A percentile compares a stretch with the other conserved stretches of the same genome.
Conservation (phyloP, 352 stramenopile genomes). For the Phytophthora pseudosyringae region DNA sequence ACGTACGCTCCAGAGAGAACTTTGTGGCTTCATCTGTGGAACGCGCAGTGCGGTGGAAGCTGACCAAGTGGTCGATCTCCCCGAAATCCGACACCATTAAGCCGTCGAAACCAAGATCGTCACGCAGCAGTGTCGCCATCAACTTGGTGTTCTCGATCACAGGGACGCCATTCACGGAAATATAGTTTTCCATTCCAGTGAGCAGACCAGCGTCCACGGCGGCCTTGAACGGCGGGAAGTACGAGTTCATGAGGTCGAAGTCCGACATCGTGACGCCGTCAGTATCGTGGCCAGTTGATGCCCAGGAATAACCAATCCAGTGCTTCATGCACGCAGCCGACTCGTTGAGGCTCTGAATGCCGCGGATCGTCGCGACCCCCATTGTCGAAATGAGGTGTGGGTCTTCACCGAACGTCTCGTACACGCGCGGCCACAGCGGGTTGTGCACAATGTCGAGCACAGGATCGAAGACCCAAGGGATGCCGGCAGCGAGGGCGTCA, state of each 20-base stretch:
- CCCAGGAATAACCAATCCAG: conserved; percentile 13
- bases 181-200: conserved; percentile 17
- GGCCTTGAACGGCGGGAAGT: conserved; percentile 18
- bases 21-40: conserved; percentile 6
- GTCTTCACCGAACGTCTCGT: conserved; percentile 18
- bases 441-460: conserved; percentile 17
- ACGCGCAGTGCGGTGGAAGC: conserved; percentile 38
- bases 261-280: conserved; percentile 13
- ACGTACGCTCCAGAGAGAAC: conserved; percentile 34
- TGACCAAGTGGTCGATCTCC: conserved; percentile 83
- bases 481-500: conserved; percentile 9
- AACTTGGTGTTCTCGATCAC: conserved; percentile 18
- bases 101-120: conserved; percentile 13
- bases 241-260: conserved; percentile 15
- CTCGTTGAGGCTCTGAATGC: conserved; percentile 14
- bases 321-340: conserved; percentile 18
- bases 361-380: conserved; percentile 11
- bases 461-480: conserved; percentile 15
- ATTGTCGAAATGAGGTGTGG: conserved; percentile 17
- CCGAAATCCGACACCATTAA: conserved; percentile 81
- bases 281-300: conserved; percentile 3
- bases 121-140: conserved; percentile 8
- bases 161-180: conserved; percentile 15
- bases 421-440: conserved; percentile 15
- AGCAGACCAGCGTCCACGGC: conserved; percentile 14